These are phyloP conservation scores for Fusarium tricinctum DNA, from an alignment of 2,329 filamentous ascomycete genomes.

Conservation along the genomic window DNA sequence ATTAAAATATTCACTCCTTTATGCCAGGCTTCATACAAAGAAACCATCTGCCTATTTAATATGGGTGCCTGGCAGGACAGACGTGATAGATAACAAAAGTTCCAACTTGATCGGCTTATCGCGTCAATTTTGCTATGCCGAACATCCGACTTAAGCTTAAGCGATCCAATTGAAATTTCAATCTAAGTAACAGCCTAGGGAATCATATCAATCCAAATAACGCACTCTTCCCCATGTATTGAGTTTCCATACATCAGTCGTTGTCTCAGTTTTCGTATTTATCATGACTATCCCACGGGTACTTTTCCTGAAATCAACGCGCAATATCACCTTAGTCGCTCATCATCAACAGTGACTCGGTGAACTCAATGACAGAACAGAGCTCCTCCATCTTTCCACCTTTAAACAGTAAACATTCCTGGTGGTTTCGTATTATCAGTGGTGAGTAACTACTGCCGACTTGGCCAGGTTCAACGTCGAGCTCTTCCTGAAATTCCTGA, in stretches of 20 bases:
- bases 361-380: conserved; percentile 22
- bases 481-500: conserved; percentile 24
- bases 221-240: too few species aligned
- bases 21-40: too few species aligned
- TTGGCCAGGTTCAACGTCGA: conserved; percentile 16
- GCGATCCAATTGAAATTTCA: not conserved
- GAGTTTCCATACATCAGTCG: too few species aligned
- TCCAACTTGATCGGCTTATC: too few species aligned
- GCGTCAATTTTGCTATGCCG: not conserved
- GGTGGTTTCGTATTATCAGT: conserved; percentile 37
- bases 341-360: conserved; percentile 28
- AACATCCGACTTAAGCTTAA: not conserved
- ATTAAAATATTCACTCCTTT: too few species aligned
- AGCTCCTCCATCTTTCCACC: conserved; percentile 32
- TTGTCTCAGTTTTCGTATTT: too few species aligned
- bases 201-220: not conserved
- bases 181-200: not conserved
- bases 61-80: not conserved
- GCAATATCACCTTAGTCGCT: not conserved
- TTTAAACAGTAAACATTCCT: conserved; percentile 25
- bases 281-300: not conserved
- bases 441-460: not conserved
- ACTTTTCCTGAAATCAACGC: not conserved
- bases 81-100: not conserved
- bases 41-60: not conserved